Evolutionary conservation across 495 filamentous ascomycete species (phyloP), one percentile per base, ranked within the genome.

Genomic region (Neurospora sp.): DNA sequence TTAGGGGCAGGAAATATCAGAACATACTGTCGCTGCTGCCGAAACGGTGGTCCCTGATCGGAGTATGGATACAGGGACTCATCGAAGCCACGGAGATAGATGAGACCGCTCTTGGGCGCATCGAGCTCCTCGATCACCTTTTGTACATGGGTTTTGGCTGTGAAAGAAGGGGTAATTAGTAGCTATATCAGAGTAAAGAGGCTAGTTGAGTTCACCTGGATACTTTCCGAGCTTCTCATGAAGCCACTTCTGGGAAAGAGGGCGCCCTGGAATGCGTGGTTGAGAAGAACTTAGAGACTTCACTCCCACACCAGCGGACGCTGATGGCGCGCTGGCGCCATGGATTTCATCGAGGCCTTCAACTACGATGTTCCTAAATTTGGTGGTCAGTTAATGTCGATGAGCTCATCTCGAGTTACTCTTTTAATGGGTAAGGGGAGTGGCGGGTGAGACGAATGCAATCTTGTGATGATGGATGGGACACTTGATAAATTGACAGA

Each of bases 131-230:
- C 84, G 14, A 89, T 91, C 16, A 95, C 92, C 60, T 88, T 90
- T 74, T 87, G 88, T 54, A 92, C 93, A 80, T 97, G 93, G 74
- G 90, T 85, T 79, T 96, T 97, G 39, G 93, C 94, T 95, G 74
- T 4, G 10, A 35, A 11, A 7, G 31, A 39, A 38, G 9, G 6
- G 39, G 70, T 42, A 77, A 39, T 62, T 37, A 46, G 27, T n/a
- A 5, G 12, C n/a, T 42, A 31, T 37, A 39, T 20, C 9, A 23
- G 46, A 54, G 38, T n/a, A 31, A 20, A 66, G 42, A 14, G 39
- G 16, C 10, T 27, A 18, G n/a, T 39, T 23, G 3, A 39, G 60
- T 74, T 49, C 71, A 80, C 79, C 79, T 20, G 80, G 80, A 49
- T 54, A 82, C 49, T 80, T 82, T 20, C 77, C 78, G 23, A 75